Percentiles rank a stretch among this genome's conserved stretches.
Conservation (phyloP, 2,329 filamentous ascomycete species). For the Aspergillus sojae region DNA sequence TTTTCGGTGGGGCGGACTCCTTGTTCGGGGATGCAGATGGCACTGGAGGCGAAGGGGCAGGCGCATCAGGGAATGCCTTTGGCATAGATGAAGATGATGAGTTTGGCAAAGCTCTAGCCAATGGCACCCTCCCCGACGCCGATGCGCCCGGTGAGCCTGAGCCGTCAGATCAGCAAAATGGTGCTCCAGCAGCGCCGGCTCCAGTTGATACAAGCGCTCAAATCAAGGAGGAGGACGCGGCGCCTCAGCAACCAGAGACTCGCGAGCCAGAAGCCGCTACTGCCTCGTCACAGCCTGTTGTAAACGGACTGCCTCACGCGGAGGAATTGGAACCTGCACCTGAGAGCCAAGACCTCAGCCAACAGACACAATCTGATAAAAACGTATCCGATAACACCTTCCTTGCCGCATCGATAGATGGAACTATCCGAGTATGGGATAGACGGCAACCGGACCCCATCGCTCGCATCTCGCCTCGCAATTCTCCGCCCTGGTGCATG, state of each 20-base stretch:
- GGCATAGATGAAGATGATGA: constrained; percentile 83
- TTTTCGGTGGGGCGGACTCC: constrained; percentile 84
- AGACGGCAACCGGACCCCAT: constrained; percentile 71
- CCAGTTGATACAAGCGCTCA: constrained; percentile 12
- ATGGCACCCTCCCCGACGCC: constrained; percentile 58
- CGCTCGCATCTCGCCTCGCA: constrained; percentile 73
- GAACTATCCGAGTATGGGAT: constrained; percentile 53
- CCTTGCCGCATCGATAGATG: constrained; percentile 68
- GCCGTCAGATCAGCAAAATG: constrained; percentile 24
- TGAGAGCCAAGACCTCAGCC: constrained; percentile 26
- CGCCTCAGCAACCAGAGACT: constrained; percentile 20
- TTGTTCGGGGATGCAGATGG: constrained; percentile 83
- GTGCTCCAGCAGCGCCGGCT: constrained; percentile 14
- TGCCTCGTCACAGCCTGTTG: constrained; percentile 30
- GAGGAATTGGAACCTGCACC: constrained; percentile 41
- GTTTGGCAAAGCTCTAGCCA: constrained; percentile 73
- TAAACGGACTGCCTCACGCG: constrained; percentile 47
- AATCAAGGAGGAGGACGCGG: constrained; percentile 9
- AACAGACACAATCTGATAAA: constrained; percentile 38
- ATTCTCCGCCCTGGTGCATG: constrained; percentile 95
- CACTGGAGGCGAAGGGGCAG: constrained; percentile 49
- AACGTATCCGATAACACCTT: constrained; percentile 75
- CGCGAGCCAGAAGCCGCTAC: constrained; percentile 25
- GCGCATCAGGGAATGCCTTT: constrained; percentile 62
- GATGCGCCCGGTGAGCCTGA: constrained; percentile 38